Percentiles rank a stretch among this genome's conserved stretches.
Conservation (phyloP, 768 basidiomycete species). For the Leccinellum albellum region DNA sequence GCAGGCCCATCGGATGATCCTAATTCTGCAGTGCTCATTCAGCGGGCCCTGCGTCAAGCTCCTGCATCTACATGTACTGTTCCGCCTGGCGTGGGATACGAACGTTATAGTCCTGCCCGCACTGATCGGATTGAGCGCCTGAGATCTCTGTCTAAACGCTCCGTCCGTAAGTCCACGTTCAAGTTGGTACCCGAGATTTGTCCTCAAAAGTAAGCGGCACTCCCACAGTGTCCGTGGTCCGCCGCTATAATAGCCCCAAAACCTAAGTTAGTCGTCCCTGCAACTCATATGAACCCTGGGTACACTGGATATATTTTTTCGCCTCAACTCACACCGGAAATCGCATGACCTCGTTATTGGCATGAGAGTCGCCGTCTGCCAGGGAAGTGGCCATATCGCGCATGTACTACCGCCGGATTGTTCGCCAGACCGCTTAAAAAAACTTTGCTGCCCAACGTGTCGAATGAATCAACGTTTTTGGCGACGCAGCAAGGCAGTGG, state of each 20-base stretch:
- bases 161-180: not conserved
- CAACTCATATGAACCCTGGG: not conserved
- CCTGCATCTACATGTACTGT: not conserved
- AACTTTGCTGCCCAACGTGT: not conserved
- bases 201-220: not conserved
- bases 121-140: not conserved
- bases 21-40: not conserved
- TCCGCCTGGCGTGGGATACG: not conserved
- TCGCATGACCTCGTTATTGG: not conserved
- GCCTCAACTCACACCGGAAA: not conserved
- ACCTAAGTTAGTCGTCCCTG: constrained; percentile 5
- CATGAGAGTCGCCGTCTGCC: not conserved
- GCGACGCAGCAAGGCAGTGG: not conserved
- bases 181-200: not conserved
- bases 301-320: not conserved
- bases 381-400: not conserved
- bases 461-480: not conserved
- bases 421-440: not conserved
- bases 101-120: not conserved
- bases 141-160: not conserved
- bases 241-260: not conserved
- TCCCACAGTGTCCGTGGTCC: not conserved
- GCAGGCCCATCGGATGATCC: not conserved
- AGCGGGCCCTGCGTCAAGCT: not conserved
- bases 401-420: not conserved